These are phyloP conservation scores for Tilletia horrida DNA, from an alignment of 1,284 basidiomycete species.

Conservation along the genomic window DNA sequence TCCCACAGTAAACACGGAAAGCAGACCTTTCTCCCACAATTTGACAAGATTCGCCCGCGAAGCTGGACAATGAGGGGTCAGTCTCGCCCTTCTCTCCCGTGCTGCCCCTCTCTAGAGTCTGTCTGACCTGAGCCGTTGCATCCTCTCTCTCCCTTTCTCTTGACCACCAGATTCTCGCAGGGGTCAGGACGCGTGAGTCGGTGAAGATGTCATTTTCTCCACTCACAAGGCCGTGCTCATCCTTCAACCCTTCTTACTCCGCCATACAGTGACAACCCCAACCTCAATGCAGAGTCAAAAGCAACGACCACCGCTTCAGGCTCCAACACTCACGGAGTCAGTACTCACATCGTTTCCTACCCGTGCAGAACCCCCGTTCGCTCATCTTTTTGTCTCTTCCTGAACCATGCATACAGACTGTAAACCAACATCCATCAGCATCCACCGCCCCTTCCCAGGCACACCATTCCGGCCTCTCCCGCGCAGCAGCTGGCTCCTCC, in stretches of 20 bases:
- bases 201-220: too few relatives aligned
- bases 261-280: slow-evolving; percentile 18
- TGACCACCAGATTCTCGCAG: neutral
- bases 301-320: slow-evolving; percentile 69
- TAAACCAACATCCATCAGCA: slow-evolving; percentile 40
- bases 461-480: slow-evolving; percentile 2
- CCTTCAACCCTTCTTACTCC: neutral
- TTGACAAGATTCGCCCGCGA: slow-evolving; percentile 12
- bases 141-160: neutral
- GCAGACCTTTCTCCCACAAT: too few relatives aligned
- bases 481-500: slow-evolving; percentile 7
- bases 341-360: slow-evolving; percentile 44
- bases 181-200: slow-evolving; percentile 8
- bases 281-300: slow-evolving; percentile 68
- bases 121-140: neutral
- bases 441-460: slow-evolving; percentile 2
- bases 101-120: neutral
- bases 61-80: slow-evolving; percentile 16
- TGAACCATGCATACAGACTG: slow-evolving; percentile 24
- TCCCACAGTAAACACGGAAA: too few relatives aligned
- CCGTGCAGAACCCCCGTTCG: slow-evolving; percentile 1
- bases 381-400: slow-evolving; percentile 7
- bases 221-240: too few relatives aligned
- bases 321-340: slow-evolving; percentile 71
- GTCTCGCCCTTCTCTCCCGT: neutral